phyloP scores from a whole-genome alignment of 371 early-diverging fungal genomes.

The Lichtheimia ramosa region DNA sequence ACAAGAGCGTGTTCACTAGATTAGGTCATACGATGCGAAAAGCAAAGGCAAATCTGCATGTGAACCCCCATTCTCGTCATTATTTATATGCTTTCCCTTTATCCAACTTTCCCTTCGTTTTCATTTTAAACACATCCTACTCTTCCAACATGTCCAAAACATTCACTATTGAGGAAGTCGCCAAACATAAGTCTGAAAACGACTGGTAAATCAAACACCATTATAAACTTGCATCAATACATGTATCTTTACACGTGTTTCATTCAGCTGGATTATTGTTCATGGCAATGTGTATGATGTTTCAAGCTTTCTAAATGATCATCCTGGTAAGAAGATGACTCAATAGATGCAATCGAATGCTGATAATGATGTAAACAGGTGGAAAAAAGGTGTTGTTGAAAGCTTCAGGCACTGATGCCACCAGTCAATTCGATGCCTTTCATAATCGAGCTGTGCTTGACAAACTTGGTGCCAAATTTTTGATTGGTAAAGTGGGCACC shows the following conservation, averaged over 20 bases:
- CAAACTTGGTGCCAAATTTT: slow-evolving; percentile 56
- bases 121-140: slow-evolving; percentile 2
- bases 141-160: slow-evolving; percentile 27
- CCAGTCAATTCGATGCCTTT: slow-evolving; percentile 87
- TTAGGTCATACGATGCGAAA: slow-evolving; percentile 5
- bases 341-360: background rate
- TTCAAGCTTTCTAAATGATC: slow-evolving; percentile 76
- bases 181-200: slow-evolving; percentile 66
- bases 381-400: slow-evolving; percentile 72
- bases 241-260: background rate
- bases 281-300: slow-evolving; percentile 80
- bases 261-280: slow-evolving; percentile 82
- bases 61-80: slow-evolving; percentile 3
- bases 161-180: slow-evolving; percentile 72
- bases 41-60: slow-evolving; percentile 2
- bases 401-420: slow-evolving; percentile 85
- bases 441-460: slow-evolving; percentile 68
- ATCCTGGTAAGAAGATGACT: slow-evolving; percentile 44
- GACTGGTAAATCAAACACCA: slow-evolving; percentile 52
- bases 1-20: background rate
- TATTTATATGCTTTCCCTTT: background rate
- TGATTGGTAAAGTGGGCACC: slow-evolving; percentile 60
- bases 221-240: background rate
- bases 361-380: slow-evolving; percentile 11
- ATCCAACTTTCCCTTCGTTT: background rate